phyloP scores from a whole-genome alignment of 2,329 filamentous ascomycete species.

The Paecilomyces fulvus region DNA sequence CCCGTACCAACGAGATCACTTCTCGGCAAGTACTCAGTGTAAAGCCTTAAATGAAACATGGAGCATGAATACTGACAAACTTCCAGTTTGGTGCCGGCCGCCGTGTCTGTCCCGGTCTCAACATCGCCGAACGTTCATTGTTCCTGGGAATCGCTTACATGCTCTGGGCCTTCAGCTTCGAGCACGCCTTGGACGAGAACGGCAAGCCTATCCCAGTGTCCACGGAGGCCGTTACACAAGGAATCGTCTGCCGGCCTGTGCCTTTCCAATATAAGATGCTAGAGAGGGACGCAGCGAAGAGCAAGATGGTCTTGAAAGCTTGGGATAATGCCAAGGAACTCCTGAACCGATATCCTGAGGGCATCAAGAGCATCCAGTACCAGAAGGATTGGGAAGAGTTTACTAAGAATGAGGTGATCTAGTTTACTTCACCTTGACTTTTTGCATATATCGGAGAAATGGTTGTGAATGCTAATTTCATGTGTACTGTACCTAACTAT shows the following conservation, averaged over 20 bases:
- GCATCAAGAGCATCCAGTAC: slow-evolving; percentile 4
- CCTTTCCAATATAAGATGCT: slow-evolving; percentile 1
- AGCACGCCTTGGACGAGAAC: slow-evolving; percentile 8
- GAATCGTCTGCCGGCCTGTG: slow-evolving; percentile 4
- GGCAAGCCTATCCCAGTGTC: slow-evolving; percentile 3
- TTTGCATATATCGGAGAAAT: not conserved
- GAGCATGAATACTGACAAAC: not conserved
- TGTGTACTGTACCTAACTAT: not conserved
- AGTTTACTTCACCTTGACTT: not conserved
- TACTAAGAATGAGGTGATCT: slow-evolving; percentile 1
- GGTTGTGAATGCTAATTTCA: not conserved
- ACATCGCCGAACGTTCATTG: slow-evolving; percentile 21
- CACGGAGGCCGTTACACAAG: slow-evolving; percentile 7
- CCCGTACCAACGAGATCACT: slow-evolving; percentile 18
- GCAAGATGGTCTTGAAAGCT: slow-evolving; percentile 4
- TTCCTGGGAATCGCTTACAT: slow-evolving; percentile 16
- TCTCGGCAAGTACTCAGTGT: slow-evolving; percentile 4
- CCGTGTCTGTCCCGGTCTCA: slow-evolving; percentile 20
- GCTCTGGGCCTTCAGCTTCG: slow-evolving; percentile 21
- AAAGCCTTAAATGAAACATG: not conserved
- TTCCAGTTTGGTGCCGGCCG: slow-evolving; percentile 17
- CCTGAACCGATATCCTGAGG: slow-evolving; percentile 3
- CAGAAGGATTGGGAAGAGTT: slow-evolving; percentile 5
- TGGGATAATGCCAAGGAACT: slow-evolving; percentile 7
- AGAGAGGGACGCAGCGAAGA: not conserved